Conservation (phyloP, 306 rosid species). For the Cucumis melo region DNA sequence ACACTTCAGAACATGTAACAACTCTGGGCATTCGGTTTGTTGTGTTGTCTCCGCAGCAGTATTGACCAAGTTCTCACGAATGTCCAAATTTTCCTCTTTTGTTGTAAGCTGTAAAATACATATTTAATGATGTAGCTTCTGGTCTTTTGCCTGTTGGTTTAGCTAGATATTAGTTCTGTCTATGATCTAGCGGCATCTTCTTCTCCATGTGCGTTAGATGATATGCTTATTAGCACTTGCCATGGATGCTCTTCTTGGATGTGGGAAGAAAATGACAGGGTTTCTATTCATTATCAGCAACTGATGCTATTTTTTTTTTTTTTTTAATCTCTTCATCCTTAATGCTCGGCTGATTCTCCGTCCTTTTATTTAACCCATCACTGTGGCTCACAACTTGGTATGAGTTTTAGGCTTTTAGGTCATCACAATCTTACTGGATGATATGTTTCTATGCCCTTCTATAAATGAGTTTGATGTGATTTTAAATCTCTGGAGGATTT, state of each 20-base stretch:
- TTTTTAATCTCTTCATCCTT: not conserved
- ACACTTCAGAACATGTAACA: not conserved
- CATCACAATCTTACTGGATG: not conserved
- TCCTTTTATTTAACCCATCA: not conserved
- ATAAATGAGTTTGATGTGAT: no score
- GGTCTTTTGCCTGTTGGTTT: not conserved
- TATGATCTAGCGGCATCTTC: not conserved
- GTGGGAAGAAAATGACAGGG: slow-evolving; percentile 3
- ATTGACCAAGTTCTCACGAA: not conserved
- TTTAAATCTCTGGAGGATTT: no score
- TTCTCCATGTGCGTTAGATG: not conserved
- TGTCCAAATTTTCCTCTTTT: not conserved
- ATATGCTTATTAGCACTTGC: not conserved
- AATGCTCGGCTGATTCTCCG: not conserved
- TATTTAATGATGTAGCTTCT: not conserved
- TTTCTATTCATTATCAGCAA: not conserved
- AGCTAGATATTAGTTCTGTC: not conserved
- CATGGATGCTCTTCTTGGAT: not conserved
- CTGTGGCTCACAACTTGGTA: not conserved
- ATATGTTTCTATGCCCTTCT: no score
- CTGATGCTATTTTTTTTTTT: not conserved
- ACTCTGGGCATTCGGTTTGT: not conserved
- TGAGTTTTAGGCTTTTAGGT: not conserved
- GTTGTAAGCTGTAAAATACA: slow-evolving; percentile 1
- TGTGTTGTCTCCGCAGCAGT: not conserved